Conservation (phyloP, 192 early-diverging fungal genomes). For the Endogone sp. region DNA sequence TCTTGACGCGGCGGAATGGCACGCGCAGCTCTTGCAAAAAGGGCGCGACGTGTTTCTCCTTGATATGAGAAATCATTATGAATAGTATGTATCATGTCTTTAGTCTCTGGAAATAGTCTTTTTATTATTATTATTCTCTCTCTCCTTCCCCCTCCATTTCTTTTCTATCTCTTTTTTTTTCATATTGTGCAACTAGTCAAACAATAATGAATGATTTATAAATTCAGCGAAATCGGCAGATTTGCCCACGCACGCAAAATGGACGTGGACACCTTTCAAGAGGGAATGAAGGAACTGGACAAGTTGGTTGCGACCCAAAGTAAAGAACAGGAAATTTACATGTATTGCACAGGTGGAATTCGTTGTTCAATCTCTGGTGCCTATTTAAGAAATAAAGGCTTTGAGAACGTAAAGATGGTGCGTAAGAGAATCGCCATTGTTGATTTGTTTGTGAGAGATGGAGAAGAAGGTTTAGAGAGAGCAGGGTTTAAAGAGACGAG, state of each 20-base stretch:
- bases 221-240: slow-evolving; percentile 57
- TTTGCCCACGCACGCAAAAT: slow-evolving; percentile 62
- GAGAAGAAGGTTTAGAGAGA: no score
- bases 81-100: slow-evolving; percentile 52
- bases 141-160: background rate
- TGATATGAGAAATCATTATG: slow-evolving; percentile 80
- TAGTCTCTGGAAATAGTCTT: no score
- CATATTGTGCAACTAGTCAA: no score
- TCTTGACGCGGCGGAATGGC: slow-evolving; percentile 61
- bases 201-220: no score
- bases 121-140: background rate
- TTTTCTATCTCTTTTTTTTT: no score
- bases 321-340: slow-evolving; percentile 59
- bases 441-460: no score
- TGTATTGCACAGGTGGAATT: slow-evolving; percentile 83
- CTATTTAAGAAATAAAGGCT: slow-evolving; percentile 59
- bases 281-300: slow-evolving; percentile 56
- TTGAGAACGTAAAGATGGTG: slow-evolving; percentile 57
- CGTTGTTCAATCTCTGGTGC: slow-evolving; percentile 73
- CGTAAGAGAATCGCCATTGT: no score
- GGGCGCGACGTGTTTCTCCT: slow-evolving; percentile 42
- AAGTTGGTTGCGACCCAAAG: slow-evolving; percentile 40
- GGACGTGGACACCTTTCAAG: slow-evolving; percentile 72
- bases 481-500: no score
- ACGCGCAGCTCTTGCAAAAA: slow-evolving; percentile 40